Base-by-base conservation (phyloP, 768 basidiomycete genomes). In the Austroboletus eburneus region DNA sequence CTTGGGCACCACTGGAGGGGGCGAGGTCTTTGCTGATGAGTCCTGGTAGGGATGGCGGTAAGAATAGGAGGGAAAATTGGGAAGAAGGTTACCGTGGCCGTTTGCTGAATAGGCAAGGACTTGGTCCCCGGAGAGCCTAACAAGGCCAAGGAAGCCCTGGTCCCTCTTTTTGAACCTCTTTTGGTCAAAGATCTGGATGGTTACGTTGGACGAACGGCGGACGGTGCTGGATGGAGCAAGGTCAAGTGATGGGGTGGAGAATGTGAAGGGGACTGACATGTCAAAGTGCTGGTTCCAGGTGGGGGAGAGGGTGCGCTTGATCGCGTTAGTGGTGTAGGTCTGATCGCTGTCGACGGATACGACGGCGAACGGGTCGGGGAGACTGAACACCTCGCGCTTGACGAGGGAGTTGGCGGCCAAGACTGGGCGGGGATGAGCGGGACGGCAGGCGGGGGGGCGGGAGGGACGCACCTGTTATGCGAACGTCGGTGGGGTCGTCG, bases 121-220 rank as follows among this genome's bases (percentile, higher is more conserved):
- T 51, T 83, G 77, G 33, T 76, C 55, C 39, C 77, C 81, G 2
- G 72, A 59, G 30, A 84, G 69, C 50, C 75, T 80, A 58, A 80
- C 71, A 13, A 83, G 69, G 39, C 78, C 83, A 33, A 83, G 70
- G 54, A 81, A 83, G 9, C 80, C 91, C 72, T 93, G 91, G 63
- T 93, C 91, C 57, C 83, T 80, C 65, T 82, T 83, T 70, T 78
- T 91, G 70, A 89, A 92, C 66, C 88, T 91, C 61, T 81, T 78
- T 67, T 91, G 84, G 73, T 95, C 92, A 61, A 93, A 92, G 49
- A 95, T 80, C 69, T 94, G 90, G 38, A 94, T 87, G 21, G 78
- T 75, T 58, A 94, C 76, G 56, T 80, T 74, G 29, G 90, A 91
- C 23, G 81, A 81, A 50, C 79, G 82, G 37, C 79, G 83, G 54